Base-by-base conservation (phyloP, 2,329 filamentous ascomycete species). In the Colletotrichum spinosum region DNA sequence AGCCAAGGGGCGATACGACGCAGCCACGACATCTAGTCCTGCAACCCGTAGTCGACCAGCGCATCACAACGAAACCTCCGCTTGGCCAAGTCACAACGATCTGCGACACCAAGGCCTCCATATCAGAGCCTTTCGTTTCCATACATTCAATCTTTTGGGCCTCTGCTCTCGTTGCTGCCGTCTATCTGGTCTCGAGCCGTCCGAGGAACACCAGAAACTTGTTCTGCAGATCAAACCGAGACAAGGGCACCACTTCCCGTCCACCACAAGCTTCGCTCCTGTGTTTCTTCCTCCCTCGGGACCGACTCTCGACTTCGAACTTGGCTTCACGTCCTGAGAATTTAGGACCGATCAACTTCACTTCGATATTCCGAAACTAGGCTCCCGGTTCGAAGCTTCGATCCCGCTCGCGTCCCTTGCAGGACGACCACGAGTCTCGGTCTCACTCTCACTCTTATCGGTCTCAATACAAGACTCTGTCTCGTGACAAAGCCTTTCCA, bases 51-150 rank as follows among this genome's bases (percentile, higher is more conserved):
- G 39, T 15, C 38, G 49, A 37, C 50, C 64, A 59, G 50, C 60
- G 54, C 25, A 25, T 5, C 25, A 54, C 45, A 33, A 13, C 48
- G n/a, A 66, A 41, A 13, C 39, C 49, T 55, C 44, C 54, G 49
- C 50, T 53, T 52, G 51, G 48, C 33, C 45, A 61, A 25, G 25
- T 57, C 58, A 38, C 60, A 37, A 60, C 37, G 74, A 76, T 72
- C 77, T 81, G 78, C 78, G 77, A 81, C 78, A 77, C 75, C 68
- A 71, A 71, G 66, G 64, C 72, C 75, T 73, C 75, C 76, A 76
- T 69, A 73, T 71, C 71, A 68, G 68, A 50, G 8, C 33, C 38
- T 42, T 59, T 54, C 45, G 37, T 51, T 67, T 60, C 44, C 49
- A 13, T 25, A 51, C 34, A 13, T 33, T 42, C 38, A 33, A 54